A percentile compares a stretch with the other conserved stretches of the same genome.
Conservation (phyloP, 768 basidiomycete genomes). For the Macrolepiota dolichaula region DNA sequence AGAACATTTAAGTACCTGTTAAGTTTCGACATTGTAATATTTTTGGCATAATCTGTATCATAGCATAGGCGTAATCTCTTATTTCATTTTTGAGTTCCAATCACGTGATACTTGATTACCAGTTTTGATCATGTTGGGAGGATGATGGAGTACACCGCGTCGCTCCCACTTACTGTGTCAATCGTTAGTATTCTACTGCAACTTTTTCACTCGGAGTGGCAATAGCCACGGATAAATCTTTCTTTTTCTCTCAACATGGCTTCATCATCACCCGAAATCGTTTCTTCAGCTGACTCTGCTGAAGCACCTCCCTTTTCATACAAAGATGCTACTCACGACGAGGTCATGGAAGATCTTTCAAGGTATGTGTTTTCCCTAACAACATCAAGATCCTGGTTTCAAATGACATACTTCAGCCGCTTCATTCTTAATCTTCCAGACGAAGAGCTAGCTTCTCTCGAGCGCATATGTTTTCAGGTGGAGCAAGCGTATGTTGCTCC, state of each 20-base stretch:
- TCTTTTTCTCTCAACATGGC: constrained; percentile 45
- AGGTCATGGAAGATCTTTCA: constrained; percentile 88
- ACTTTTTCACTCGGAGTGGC: constrained; percentile 9
- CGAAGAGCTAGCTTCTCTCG: constrained; percentile 86
- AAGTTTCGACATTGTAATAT: background rate
- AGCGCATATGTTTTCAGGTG: constrained; percentile 96
- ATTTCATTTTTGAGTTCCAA: too few relatives aligned
- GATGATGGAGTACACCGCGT: constrained; percentile 9
- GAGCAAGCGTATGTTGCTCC: constrained; percentile 86
- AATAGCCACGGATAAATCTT: constrained; percentile 15
- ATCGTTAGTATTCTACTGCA: constrained; percentile 12
- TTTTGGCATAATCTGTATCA: background rate
- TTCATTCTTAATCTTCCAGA: constrained; percentile 96
- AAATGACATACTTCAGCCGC: constrained; percentile 48
- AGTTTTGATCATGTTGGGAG: constrained; percentile 11
- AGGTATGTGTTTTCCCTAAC: constrained; percentile 45
- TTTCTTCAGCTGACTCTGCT: constrained; percentile 30
- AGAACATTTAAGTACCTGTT: background rate
- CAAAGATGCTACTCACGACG: constrained; percentile 75
- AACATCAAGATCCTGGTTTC: background rate
- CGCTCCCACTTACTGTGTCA: constrained; percentile 6
- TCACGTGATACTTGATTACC: constrained; percentile 14
- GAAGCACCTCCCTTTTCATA: constrained; percentile 48
- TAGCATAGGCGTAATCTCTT: background rate
- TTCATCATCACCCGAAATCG: constrained; percentile 74